Evolutionary conservation across 1,139 yeast genomes (phyloP), one percentile per base, ranked within the genome.

Genomic region (Lodderomyces oxycetoniae): DNA sequence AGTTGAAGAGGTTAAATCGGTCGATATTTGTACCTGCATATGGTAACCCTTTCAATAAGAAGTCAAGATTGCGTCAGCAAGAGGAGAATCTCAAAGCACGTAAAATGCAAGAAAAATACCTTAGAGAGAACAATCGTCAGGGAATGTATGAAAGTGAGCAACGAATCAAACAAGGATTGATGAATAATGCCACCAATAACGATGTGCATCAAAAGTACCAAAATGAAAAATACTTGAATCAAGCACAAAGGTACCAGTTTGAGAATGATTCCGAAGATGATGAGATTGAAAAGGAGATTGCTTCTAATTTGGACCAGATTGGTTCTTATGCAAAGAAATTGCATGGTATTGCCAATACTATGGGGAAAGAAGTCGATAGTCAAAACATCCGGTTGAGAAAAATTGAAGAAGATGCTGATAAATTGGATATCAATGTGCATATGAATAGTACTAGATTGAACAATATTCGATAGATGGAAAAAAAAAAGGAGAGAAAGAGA

Each of bases 31-130:
- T 88, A 15, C 89, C 94, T 9, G 88, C 87, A 40, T 76, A 83
- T 20, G 66, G 67, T 7, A 89, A 89, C 53, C 97, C 97, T 22
- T 89, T 91, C 65, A 88, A 87, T 48, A 80, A 84, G 33, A 85
- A 85, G 49, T 71, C 87, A 26, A 70, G 93, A 46, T 67, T 79
- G 44, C 78, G 81, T 46, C 86, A 81, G 46, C 79, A 78, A 47
- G 97, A 89, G 57, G 84, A 76, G 37, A 69, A 68, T 39, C 69
- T 88, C 43, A 77, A 82, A 48, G 61, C 70, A n/a, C 77, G 81
- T 33, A 75, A 84, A 47, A 68, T 75, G 22, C 75, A 73, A 48
- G 89, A 81, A 44, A 75, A 76, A 50, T 66, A 67, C 47, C 43
- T 64, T 44, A 55, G 73, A 32, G 74, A 68, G 28, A 50, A 59